Conservation (phyloP, 2,329 filamentous ascomycete species). For the Aspergillus sp. region DNA sequence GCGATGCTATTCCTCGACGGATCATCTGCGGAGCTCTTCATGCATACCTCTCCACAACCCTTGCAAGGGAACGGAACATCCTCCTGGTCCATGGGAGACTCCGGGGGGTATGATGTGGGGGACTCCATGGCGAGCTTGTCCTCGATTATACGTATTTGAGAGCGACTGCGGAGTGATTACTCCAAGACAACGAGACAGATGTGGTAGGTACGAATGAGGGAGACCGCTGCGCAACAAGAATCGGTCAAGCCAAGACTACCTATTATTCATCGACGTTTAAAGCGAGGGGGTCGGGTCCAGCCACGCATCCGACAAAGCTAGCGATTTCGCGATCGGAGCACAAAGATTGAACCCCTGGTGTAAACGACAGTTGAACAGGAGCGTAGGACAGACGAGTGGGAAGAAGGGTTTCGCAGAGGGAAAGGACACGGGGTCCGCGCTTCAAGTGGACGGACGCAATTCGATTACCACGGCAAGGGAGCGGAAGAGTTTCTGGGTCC, state of each 20-base stretch:
- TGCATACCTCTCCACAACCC: constrained; percentile 81
- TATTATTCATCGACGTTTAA: constrained; percentile 19
- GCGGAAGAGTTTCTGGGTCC: constrained; percentile 1
- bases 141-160: constrained; percentile 1
- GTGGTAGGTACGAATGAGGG: constrained; percentile 2
- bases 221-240: constrained; percentile 15
- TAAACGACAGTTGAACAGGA: constrained; percentile 6
- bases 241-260: constrained; percentile 12
- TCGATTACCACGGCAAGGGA: constrained; percentile 15
- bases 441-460: constrained; percentile 11
- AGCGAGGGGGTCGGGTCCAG: constrained; percentile 17
- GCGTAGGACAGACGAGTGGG: constrained; percentile 12
- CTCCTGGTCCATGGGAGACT: constrained; percentile 73
- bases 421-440: constrained; percentile 23
- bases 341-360: constrained; percentile 12
- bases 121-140: constrained; percentile 54
- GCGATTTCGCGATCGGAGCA: constrained; percentile 9
- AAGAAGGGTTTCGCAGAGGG: constrained; percentile 14
- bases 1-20: neutral
- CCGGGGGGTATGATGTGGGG: constrained; percentile 56
- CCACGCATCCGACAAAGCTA: constrained; percentile 18
- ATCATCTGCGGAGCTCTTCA: neutral
- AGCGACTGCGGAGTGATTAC: constrained; percentile 1
- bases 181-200: neutral
- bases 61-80: constrained; percentile 86